phyloP scores from a whole-genome alignment of 2,329 filamentous ascomycete species.

The Cladosporium velox region DNA sequence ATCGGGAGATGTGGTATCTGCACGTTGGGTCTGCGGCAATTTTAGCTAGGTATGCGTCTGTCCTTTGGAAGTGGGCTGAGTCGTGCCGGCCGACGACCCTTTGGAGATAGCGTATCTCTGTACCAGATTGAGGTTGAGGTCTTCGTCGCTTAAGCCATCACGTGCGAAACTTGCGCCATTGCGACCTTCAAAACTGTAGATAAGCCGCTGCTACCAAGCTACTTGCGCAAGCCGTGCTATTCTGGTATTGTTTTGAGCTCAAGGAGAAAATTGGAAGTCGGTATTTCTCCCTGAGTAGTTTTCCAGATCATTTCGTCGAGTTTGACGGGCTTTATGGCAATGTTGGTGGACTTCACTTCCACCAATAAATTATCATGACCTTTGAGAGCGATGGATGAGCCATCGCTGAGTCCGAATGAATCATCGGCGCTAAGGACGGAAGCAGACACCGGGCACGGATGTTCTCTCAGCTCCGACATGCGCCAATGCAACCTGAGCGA shows the following conservation, averaged over 20 bases:
- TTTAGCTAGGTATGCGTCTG: not conserved
- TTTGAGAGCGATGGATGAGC: not conserved
- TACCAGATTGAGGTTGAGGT: not conserved
- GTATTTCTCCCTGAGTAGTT: not conserved
- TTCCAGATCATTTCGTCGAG: not conserved
- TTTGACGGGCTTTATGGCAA: not conserved
- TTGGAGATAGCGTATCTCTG: not conserved
- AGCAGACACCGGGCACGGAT: conserved; percentile 1
- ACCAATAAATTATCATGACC: not conserved
- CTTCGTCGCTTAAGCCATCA: not conserved
- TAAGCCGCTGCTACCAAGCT: not conserved
- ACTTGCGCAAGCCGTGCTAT: not conserved
- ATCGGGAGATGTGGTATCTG: not conserved
- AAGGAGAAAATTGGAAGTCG: not conserved
- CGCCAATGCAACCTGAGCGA: conserved; percentile 9
- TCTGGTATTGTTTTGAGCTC: not conserved
- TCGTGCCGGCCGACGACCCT: not conserved
- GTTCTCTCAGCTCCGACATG: not conserved
- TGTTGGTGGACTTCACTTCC: not conserved
- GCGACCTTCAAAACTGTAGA: not conserved
- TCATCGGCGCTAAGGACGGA: not conserved
- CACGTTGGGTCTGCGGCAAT: not conserved
- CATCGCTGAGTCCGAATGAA: not conserved
- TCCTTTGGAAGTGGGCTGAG: not conserved
- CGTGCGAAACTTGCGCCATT: not conserved